These are phyloP conservation scores for Leccinum pellstonianum DNA, from an alignment of 768 basidiomycete genomes.

Conservation along the genomic window DNA sequence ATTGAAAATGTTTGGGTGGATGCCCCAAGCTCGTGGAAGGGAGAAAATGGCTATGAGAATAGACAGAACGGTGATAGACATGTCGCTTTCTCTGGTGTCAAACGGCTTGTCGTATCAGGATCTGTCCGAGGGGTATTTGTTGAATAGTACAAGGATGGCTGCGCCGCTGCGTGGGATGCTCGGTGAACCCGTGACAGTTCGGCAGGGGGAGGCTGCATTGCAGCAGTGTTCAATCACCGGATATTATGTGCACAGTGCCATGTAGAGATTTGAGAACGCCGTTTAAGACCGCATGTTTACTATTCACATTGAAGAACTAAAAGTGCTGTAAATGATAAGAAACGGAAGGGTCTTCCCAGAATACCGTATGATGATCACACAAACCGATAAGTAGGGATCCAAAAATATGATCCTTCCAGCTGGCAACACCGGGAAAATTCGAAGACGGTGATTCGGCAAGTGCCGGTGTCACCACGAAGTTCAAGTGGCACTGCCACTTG, in stretches of 20 bases:
- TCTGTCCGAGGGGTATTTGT: background rate
- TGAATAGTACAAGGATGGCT: background rate
- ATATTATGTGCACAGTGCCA: background rate
- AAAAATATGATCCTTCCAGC: background rate
- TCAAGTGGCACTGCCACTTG: too few relatives aligned
- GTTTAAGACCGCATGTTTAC: background rate
- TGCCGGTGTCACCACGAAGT: too few relatives aligned
- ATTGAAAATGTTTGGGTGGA: conserved; percentile 11
- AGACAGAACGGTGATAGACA: conserved; percentile 2
- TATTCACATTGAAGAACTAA: background rate
- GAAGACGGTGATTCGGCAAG: too few relatives aligned
- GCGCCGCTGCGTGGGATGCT: background rate
- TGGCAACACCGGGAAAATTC: too few relatives aligned
- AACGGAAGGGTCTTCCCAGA: background rate
- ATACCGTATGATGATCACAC: too few relatives aligned
- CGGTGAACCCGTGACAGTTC: background rate
- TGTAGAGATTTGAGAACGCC: background rate
- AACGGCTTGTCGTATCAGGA: background rate
- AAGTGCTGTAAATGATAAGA: background rate
- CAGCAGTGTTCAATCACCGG: conserved; percentile 7
- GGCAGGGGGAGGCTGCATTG: background rate
- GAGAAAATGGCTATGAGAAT: background rate
- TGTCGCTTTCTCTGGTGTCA: background rate
- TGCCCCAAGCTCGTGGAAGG: conserved; percentile 6
- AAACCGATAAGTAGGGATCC: too few relatives aligned